Evolutionary conservation across 139 green algal species (phyloP), one percentile per base, ranked within the genome.

Genomic region (Coelastrella sp.): DNA sequence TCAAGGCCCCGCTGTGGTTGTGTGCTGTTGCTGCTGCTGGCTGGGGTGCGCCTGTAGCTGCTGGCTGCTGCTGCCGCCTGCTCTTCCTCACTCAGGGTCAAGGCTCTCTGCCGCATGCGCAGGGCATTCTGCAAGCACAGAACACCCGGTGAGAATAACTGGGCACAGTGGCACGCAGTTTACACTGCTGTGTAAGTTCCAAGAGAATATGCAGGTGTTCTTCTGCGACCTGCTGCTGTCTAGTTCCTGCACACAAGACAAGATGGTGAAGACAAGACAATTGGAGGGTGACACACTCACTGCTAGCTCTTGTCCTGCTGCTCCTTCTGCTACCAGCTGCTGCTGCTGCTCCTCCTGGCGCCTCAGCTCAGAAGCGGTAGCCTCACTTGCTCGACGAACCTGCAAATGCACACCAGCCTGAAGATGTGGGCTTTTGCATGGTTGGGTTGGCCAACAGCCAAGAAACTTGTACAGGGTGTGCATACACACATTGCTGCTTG

Each of bases 41-140:
- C 58, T 8, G 60, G 8, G 8, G 7, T 59, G 59, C 84, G 49
- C 57, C 75, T 25, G 82, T 56, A 85, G 66, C 66, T 66, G 74
- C 74, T 35, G 87, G 49, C 60, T 14, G 73, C 70, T 22, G 74
- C 59, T 24, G 75, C 63, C 1, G 72, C 60, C 22, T 91, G 73
- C 57, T 88, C 87, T 27, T 81, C 82, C 35, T 90, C 65, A 19
- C 27, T 88, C 17, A 58, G 17, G 14, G 83, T 70, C 75, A 93
- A 66, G 8, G 72, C 60, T n/a, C 61, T 35, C 63, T 91, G 87
- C 56, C 91, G 91, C 75, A 88, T 60, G 56, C 79, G 91, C 76
- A 93, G 87, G 57, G 76, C 87, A 35, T 59, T 88, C 87, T 90
- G 78, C 49, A 83, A 87, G 82, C 12, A 35, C 66, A 78, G 59